phyloP scores from a whole-genome alignment of 192 early-diverging fungal species.

The Linnemannia elongata region DNA sequence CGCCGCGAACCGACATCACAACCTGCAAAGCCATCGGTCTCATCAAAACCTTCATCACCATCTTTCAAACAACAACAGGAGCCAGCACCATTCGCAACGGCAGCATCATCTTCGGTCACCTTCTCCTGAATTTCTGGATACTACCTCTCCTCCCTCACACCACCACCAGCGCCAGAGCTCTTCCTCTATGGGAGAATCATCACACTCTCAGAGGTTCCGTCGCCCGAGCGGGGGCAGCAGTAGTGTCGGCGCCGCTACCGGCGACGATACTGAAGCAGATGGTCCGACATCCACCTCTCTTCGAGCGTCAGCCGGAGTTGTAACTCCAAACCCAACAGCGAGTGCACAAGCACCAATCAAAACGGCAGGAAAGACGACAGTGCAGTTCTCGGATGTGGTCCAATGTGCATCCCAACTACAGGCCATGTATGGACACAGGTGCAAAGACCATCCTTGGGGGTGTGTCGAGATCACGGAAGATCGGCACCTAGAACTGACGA shows the following conservation, averaged over 20 bases:
- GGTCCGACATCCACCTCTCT: background rate
- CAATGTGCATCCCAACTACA: slow-evolving; percentile 41
- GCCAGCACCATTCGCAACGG: background rate
- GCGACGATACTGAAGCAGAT: background rate
- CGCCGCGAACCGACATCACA: background rate
- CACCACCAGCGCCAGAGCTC: background rate
- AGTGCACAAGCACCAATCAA: too few relatives aligned
- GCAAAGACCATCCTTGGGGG: slow-evolving; percentile 52
- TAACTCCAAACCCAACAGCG: background rate
- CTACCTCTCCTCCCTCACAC: background rate
- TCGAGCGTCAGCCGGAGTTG: background rate
- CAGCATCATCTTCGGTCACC: slow-evolving; percentile 19
- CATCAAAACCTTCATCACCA: background rate
- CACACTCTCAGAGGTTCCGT: background rate
- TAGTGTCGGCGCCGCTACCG: background rate
- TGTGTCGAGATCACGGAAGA: slow-evolving; percentile 43
- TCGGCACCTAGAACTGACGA: slow-evolving; percentile 42
- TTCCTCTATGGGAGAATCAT: background rate
- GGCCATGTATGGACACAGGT: slow-evolving; percentile 29
- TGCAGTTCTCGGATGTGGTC: slow-evolving; percentile 49
- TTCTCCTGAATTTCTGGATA: slow-evolving; percentile 33
- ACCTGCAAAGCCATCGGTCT: background rate
- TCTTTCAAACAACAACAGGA: background rate
- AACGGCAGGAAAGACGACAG: slow-evolving; percentile 32
- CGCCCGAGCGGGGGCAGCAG: slow-evolving; percentile 7